A percentile compares a stretch with the other conserved stretches of the same genome.
These are phyloP conservation scores for Flaveria trinervia DNA, from an alignment of 129 eudicot species.

Conservation along the genomic window DNA sequence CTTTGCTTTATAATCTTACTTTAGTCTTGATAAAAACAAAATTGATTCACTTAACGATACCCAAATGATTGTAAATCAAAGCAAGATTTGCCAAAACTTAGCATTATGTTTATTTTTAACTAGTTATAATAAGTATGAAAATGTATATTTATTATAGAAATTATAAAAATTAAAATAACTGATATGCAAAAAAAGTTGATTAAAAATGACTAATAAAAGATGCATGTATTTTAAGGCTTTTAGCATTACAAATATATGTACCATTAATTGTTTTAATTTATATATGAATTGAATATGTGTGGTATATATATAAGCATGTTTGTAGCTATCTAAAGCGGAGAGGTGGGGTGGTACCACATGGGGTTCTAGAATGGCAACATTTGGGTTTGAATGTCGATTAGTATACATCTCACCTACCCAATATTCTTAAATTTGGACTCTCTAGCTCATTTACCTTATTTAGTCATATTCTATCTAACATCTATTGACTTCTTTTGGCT, in stretches of 20 bases:
- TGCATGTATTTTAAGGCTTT: neutral
- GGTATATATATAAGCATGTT: neutral
- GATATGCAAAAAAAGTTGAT: too few relatives aligned
- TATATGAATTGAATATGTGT: neutral
- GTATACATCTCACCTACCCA: slow-evolving; percentile 37
- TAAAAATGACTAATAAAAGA: neutral
- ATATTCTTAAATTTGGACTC: slow-evolving; percentile 30
- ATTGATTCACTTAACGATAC: slow-evolving; percentile 4
- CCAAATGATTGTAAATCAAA: slow-evolving; percentile 4
- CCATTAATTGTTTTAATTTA: neutral
- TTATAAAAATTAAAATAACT: neutral
- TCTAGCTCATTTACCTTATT: slow-evolving; percentile 28
- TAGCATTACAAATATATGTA: neutral
- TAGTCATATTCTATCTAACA: slow-evolving; percentile 25
- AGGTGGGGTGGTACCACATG: slow-evolving; percentile 38
- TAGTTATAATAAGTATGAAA: neutral
- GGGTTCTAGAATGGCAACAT: slow-evolving; percentile 28
- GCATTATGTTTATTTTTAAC: neutral
- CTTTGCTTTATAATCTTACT: slow-evolving; percentile 4
- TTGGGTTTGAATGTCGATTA: slow-evolving; percentile 22
- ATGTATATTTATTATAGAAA: neutral
- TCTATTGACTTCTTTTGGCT: neutral
- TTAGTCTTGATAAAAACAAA: neutral
- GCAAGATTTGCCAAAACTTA: neutral
- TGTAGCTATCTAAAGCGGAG: slow-evolving; percentile 13